These are phyloP conservation scores for Nemania abortiva DNA, from an alignment of 2,329 filamentous ascomycete genomes.

Conservation along the genomic window DNA sequence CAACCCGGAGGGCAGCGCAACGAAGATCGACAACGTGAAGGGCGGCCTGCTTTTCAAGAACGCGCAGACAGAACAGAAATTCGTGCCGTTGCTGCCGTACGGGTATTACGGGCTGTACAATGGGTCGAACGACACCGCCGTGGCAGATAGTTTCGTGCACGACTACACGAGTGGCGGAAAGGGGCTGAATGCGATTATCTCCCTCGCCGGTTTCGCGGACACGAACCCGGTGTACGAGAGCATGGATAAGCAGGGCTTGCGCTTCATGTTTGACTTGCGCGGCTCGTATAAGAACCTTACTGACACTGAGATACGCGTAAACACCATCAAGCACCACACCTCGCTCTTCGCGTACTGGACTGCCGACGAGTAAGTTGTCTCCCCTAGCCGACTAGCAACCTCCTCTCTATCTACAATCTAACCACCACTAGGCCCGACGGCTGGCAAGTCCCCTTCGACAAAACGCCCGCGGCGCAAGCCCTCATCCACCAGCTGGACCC, in stretches of 20 bases:
- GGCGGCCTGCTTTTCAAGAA: conserved; percentile 59
- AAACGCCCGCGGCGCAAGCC: conserved; percentile 51
- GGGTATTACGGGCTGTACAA: conserved; percentile 60
- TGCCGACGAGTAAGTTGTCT: conserved; percentile 57
- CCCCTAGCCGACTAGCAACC: not conserved
- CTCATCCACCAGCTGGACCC: conserved; percentile 65
- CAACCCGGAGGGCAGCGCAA: conserved; percentile 58
- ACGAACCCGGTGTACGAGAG: conserved; percentile 54
- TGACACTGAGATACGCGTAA: conserved; percentile 55
- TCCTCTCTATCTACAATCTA: not conserved
- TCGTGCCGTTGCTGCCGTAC: conserved; percentile 59
- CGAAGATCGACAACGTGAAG: conserved; percentile 60
- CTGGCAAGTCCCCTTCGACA: conserved; percentile 65
- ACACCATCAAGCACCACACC: conserved; percentile 55
- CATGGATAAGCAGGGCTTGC: conserved; percentile 56
- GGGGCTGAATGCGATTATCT: conserved; percentile 61
- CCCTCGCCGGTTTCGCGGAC: conserved; percentile 56
- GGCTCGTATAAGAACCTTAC: conserved; percentile 59
- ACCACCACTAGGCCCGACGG: conserved; percentile 61
- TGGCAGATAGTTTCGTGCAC: conserved; percentile 53
- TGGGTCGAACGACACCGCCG: conserved; percentile 46
- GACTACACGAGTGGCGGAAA: conserved; percentile 53
- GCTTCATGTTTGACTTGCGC: conserved; percentile 61
- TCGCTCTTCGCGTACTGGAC: conserved; percentile 61
- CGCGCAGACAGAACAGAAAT: conserved; percentile 51